Percentiles rank a stretch among this genome's conserved stretches.
These are phyloP conservation scores for Trichosporon sp. DNA, from an alignment of 1,284 basidiomycete genomes.

Conservation along the genomic window DNA sequence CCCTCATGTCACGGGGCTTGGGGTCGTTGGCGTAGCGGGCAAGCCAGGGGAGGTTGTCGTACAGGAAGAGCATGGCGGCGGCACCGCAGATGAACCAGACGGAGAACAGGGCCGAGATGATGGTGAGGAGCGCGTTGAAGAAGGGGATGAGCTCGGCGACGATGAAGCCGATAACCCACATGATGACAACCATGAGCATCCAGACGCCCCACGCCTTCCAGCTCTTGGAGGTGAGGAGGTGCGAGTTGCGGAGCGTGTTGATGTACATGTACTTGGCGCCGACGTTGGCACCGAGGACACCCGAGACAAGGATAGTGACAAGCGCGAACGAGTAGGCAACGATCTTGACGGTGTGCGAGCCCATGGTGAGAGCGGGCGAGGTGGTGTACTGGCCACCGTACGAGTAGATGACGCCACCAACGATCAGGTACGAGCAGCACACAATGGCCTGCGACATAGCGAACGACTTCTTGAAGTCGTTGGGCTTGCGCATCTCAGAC, in stretches of 20 bases:
- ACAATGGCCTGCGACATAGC: slow-evolving; percentile 32
- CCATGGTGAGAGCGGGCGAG: slow-evolving; percentile 40
- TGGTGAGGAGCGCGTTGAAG: slow-evolving; percentile 44
- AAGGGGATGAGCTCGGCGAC: slow-evolving; percentile 41
- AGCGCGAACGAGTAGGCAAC: slow-evolving; percentile 36
- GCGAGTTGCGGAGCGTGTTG: slow-evolving; percentile 28
- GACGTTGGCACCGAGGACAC: slow-evolving; percentile 39
- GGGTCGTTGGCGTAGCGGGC: slow-evolving; percentile 18
- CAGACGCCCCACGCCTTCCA: slow-evolving; percentile 30
- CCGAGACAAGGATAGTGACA: slow-evolving; percentile 41
- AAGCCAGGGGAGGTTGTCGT: slow-evolving; percentile 27
- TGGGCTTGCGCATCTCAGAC: slow-evolving; percentile 40
- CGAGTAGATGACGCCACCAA: slow-evolving; percentile 33
- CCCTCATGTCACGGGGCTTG: slow-evolving; percentile 11
- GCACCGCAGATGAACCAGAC: slow-evolving; percentile 41
- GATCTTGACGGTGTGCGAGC: slow-evolving; percentile 28
- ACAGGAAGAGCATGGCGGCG: slow-evolving; percentile 39
- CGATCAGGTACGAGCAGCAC: slow-evolving; percentile 31
- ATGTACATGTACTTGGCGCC: slow-evolving; percentile 43
- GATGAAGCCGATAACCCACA: slow-evolving; percentile 41
- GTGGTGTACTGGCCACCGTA: slow-evolving; percentile 40
- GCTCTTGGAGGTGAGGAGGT: slow-evolving; percentile 30
- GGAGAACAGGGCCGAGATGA: slow-evolving; percentile 39
- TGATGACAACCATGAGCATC: slow-evolving; percentile 33
- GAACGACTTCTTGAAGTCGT: slow-evolving; percentile 44